Percentiles rank a stretch among this genome's conserved stretches.
Evolutionary conservation across 202 grass and related monocot species (phyloP).

Genomic region (Elaeis oleifera): DNA sequence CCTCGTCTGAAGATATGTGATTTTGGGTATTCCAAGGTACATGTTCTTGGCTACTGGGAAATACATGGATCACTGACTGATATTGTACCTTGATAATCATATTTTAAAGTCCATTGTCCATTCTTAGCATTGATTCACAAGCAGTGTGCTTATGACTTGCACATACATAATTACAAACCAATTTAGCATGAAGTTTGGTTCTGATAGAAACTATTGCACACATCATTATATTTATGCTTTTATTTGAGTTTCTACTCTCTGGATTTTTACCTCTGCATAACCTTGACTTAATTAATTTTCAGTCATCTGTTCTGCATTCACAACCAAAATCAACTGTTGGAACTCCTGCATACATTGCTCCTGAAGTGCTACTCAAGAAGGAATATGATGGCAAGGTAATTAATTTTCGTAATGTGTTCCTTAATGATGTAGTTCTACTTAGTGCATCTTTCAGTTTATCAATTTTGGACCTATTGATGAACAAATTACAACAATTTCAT

Average conservation of each 20-base stretch:
- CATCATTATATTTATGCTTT: neutral
- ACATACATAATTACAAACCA: no score
- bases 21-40: conserved; percentile 97
- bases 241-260: neutral
- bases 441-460: neutral
- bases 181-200: no score
- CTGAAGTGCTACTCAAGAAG: conserved; percentile 64
- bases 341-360: conserved; percentile 87
- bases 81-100: neutral
- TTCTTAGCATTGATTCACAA: no score
- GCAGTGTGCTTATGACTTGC: no score
- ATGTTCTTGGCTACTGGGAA: conserved; percentile 8
- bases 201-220: no score
- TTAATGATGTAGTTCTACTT: neutral
- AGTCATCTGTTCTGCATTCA: conserved; percentile 87
- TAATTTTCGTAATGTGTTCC: conserved; percentile 1
- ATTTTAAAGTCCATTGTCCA: no score
- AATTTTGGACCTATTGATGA: no score
- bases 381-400: conserved; percentile 89
- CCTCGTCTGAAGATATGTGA: conserved; percentile 96
- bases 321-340: conserved; percentile 87
- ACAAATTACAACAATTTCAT: no score
- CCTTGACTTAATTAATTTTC: conserved; percentile 18
- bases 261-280: neutral
- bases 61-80: no score